Percentiles rank a stretch among this genome's conserved stretches.
Conservation (phyloP, 352 stramenopile genomes). For the Phytophthora agathidicida region DNA sequence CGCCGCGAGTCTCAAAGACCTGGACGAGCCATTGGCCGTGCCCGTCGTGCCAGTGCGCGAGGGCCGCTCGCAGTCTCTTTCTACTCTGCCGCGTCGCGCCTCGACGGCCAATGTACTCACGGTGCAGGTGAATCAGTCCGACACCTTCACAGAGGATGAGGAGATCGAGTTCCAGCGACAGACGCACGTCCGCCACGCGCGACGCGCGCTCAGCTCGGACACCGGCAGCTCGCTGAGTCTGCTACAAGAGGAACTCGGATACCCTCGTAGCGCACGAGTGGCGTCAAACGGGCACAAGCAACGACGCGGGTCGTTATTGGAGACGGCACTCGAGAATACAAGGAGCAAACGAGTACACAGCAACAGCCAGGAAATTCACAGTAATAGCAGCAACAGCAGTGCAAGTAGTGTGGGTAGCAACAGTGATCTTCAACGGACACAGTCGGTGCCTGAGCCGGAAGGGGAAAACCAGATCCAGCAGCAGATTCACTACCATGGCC, state of each 20-base stretch:
- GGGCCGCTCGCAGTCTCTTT: conserved; percentile 53
- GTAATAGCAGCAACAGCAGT: conserved; percentile 28
- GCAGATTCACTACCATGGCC: conserved; percentile 16
- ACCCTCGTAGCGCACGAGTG: conserved; percentile 39
- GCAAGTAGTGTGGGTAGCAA: conserved; percentile 23
- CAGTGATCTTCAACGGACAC: conserved; percentile 22
- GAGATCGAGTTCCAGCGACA: conserved; percentile 33
- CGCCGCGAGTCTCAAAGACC: conserved; percentile 24
- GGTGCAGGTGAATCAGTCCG: conserved; percentile 7
- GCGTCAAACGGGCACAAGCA: conserved; percentile 25
- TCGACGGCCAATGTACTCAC: conserved; percentile 38
- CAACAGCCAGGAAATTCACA: conserved; percentile 23
- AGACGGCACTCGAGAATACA: conserved; percentile 38
- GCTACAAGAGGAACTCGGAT: conserved; percentile 79
- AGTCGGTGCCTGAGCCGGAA: conserved; percentile 37
- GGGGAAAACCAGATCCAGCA: conserved; percentile 31
- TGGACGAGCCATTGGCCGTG: conserved; percentile 18
- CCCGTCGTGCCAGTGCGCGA: conserved; percentile 38
- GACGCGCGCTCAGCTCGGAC: conserved; percentile 67
- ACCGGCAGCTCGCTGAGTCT: conserved; percentile 53
- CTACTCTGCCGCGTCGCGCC: conserved; percentile 24
- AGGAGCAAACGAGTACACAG: conserved; percentile 24
- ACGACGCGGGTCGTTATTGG: conserved; percentile 42
- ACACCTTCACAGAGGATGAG: conserved; percentile 32
- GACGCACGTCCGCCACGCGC: conserved; percentile 27